Conservation (phyloP, 169 alveolate genomes). For the Plasmodium vivax region DNA sequence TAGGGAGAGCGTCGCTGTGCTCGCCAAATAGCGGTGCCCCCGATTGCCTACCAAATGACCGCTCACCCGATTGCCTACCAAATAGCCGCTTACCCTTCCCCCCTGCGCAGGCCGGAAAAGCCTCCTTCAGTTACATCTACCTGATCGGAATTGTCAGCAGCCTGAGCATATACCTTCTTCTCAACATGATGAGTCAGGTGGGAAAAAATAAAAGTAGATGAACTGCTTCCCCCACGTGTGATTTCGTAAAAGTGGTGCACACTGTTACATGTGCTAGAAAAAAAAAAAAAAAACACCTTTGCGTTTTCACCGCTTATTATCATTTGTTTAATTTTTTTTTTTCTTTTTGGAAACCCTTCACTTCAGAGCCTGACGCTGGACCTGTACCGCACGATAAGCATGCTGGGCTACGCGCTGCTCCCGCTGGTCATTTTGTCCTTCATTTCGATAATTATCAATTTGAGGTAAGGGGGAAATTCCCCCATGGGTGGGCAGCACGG, state of each 20-base stretch:
- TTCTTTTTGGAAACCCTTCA: not conserved
- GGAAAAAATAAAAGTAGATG: not conserved
- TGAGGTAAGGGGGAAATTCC: conserved; percentile 56
- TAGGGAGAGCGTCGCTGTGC: conserved; percentile 47
- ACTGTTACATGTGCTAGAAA: not conserved
- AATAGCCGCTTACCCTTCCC: not conserved
- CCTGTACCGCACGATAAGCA: conserved; percentile 87
- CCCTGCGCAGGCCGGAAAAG: conserved; percentile 65
- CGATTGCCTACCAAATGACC: too few species aligned
- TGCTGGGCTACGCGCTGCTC: conserved; percentile 87
- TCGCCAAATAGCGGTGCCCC: too few species aligned
- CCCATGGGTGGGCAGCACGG: not conserved
- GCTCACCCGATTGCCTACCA: too few species aligned
- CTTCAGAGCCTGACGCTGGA: conserved; percentile 73
- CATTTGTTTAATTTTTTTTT: not conserved
- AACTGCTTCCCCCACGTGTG: not conserved
- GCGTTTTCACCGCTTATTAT: not conserved
- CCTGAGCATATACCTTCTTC: conserved; percentile 78
- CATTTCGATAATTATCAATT: conserved; percentile 81
- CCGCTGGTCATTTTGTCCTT: conserved; percentile 87
- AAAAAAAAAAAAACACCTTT: not conserved
- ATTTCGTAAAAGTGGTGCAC: not conserved
- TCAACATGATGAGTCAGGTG: conserved; percentile 81
- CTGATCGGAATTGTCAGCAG: conserved; percentile 84
- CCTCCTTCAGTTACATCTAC: conserved; percentile 84